Conservation (phyloP, 2,329 filamentous ascomycete species). For the Fusarium sp. region DNA sequence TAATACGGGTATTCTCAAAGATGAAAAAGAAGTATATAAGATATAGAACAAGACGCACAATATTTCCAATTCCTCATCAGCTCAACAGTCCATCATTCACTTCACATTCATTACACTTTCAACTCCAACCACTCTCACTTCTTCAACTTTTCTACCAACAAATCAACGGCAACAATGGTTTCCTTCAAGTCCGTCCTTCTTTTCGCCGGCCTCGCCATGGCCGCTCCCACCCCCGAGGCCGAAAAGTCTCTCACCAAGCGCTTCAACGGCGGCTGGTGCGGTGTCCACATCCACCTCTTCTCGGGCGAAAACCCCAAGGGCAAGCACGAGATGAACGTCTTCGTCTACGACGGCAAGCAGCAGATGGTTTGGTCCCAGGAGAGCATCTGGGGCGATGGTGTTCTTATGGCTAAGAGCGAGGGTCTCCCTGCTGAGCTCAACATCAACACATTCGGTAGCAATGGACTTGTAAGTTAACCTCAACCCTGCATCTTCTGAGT, state of each 20-base stretch:
- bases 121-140: not conserved
- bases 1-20: not conserved
- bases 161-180: not conserved
- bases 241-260: conserved; percentile 1
- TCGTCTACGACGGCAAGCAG: not conserved
- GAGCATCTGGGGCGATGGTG: conserved; percentile 1
- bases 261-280: conserved; percentile 8
- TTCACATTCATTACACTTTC: not conserved
- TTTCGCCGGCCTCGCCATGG: not conserved
- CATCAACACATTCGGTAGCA: not conserved
- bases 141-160: not conserved
- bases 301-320: not conserved
- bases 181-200: not conserved
- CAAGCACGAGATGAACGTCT: conserved; percentile 4
- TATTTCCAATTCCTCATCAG: not conserved
- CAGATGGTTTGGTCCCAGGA: conserved; percentile 1
- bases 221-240: not conserved
- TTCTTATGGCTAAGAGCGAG: not conserved
- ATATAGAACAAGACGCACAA: fast-evolving
- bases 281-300: conserved; percentile 7
- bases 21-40: not conserved
- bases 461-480: not conserved
- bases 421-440: not conserved
- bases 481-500: fast-evolving
- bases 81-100: not conserved